Base-by-base conservation (phyloP, 345 rosid genomes). In the Dimocarpus longan region DNA sequence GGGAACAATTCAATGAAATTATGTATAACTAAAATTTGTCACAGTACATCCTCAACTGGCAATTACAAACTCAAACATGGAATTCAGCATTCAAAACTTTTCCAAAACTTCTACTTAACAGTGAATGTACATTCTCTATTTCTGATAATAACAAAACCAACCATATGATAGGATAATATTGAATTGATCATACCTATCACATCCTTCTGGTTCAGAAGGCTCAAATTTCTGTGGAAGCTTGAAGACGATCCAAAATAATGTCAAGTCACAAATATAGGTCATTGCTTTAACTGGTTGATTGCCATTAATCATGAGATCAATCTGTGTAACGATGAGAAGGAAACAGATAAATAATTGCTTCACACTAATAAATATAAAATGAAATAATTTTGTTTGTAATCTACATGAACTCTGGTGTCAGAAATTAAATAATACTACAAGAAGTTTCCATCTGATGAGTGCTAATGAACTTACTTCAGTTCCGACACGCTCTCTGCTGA, bases 401-500 rank as follows among this genome's bases (percentile, higher is more conserved):
- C 68, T 59, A 57, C 15, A 18, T 24, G 80, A 65, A 59, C 43
- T 32, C 28, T 66, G 11, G 62, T 64, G 16, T 48, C 52, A 44
- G 21, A 80, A 40, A 80, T 77, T 54, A 66, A 40, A 84, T 24
- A 73, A 70, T 48, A 72, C 50, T 28, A 70, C 74, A 28, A 75
- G 68, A 56, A 69, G 46, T 46, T 48, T 48, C 52, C 40, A 73
- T 21, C 39, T 43, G 62, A 63, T 50, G 71, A 59, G 67, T 40
- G 19, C 68, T 5, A 71, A 70, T 6, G 8, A 68, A 87, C 90
- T 78, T 89, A 95, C 96, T 88, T 95, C 99, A 77, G 85, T 86
- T 73, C 99, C 99, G 6, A 95, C 79, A 70, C 98, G 98, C 87
- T 95, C 99, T 88, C 88, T 92, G 84, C 98, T 93, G 70, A 95